Conservation (phyloP, 1,284 basidiomycete genomes). For the Rhizoctonia solani region DNA sequence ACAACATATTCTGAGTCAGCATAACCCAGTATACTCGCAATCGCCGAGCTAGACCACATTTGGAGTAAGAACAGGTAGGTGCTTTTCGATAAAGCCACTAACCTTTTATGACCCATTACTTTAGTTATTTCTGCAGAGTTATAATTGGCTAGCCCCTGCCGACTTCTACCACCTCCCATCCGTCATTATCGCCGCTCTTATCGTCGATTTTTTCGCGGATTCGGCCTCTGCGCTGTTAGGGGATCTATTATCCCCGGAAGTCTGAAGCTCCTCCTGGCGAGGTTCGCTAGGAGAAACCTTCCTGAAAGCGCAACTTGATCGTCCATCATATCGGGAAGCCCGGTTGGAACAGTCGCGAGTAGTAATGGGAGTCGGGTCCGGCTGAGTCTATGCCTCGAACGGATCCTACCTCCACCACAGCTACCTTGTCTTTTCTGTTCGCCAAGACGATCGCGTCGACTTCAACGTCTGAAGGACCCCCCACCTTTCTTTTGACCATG, state of each 20-base stretch:
- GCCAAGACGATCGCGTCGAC: slow-evolving; percentile 15
- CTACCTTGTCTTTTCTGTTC: slow-evolving; percentile 51
- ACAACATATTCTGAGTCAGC: slow-evolving; percentile 97
- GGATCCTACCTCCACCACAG: slow-evolving; percentile 46
- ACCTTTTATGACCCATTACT: slow-evolving; percentile 92
- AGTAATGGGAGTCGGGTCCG: slow-evolving; percentile 26
- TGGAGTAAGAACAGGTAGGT: neutral
- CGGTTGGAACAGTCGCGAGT: slow-evolving; percentile 26
- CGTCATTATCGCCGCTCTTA: slow-evolving; percentile 48
- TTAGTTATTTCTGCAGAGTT: slow-evolving; percentile 90
- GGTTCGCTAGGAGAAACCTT: neutral
- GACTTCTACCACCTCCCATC: slow-evolving; percentile 84
- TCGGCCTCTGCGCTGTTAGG: neutral
- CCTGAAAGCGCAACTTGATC: slow-evolving; percentile 13
- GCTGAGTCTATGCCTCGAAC: slow-evolving; percentile 2
- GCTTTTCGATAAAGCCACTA: slow-evolving; percentile 42
- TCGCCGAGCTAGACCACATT: slow-evolving; percentile 66
- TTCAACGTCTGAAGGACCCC: neutral
- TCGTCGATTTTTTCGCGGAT: slow-evolving; percentile 41
- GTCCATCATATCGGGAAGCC: slow-evolving; percentile 15
- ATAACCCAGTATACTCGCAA: slow-evolving; percentile 83
- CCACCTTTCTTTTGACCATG: slow-evolving; percentile 53
- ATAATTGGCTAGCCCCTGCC: slow-evolving; percentile 94
- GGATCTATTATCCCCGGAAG: neutral
- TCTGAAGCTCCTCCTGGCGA: neutral